Base-by-base conservation (phyloP, 768 basidiomycete genomes). In the Crassisporium funariophilum region DNA sequence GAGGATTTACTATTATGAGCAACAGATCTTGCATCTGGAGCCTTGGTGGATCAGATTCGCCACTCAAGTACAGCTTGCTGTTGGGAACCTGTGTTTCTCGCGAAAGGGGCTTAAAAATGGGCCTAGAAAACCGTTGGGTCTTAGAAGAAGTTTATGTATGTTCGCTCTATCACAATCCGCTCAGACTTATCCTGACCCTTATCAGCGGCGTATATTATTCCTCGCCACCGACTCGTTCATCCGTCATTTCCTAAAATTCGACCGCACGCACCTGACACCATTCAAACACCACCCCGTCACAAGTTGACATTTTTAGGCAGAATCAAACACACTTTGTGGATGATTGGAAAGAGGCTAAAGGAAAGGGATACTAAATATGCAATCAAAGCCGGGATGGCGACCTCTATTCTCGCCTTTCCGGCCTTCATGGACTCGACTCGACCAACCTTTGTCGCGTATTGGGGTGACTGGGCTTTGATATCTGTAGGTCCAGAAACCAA, bases 391-490 rank as follows among this genome's bases (percentile, higher is more conserved):
- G 92, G 88, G 16, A 82, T 91, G 71, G 88, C 88, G 1, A 83
- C 84, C 34, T 88, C 90, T 0, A 66, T 97, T 19, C 72, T 98
- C 3, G 86, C 94, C 0, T 77, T 87, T 0, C 94, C 95, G 2
- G 95, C 95, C 0, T 98, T 95, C 66, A 84, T 90, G 49, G 87
- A 89, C 43, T 51, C 65, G 13, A 94, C 89, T 1, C 74, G 94
- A 19, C 85, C 84, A 4, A 65, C 82, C 3, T 98, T 97, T 59
- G 72, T 90, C 34, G 78, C 84, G 37, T 93, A 87, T 56, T 80
- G 84, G 57, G 95, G 95, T 25, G 93, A 98, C 68, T 99, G 95
- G 95, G 93, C 93, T 1, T 70, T 99, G 59, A 90, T 98, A 43
- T 94, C 94, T 35, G 92, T 90, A 51, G 60, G 79, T 71, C 21